Percentiles rank a stretch among this genome's conserved stretches.
phyloP scores from a whole-genome alignment of 768 basidiomycete species.

The Zangia roseola region DNA sequence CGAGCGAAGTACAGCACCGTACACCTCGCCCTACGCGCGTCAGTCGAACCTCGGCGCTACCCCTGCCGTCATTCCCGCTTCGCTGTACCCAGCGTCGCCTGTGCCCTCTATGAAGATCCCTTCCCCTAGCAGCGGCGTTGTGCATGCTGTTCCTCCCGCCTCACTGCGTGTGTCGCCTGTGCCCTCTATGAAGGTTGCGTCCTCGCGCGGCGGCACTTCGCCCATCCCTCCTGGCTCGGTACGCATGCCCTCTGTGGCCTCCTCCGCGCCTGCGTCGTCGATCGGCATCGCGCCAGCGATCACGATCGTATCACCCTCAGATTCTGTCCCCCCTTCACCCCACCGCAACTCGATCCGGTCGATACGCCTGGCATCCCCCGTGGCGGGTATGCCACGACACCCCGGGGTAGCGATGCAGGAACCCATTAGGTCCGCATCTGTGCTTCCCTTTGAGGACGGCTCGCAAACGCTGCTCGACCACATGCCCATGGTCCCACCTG shows the following conservation, averaged over 20 bases:
- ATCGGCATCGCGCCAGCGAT: constrained; percentile 2
- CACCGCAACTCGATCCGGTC: constrained; percentile 8
- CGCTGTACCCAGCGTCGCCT: constrained; percentile 1
- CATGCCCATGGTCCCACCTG: background rate
- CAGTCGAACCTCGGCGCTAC: background rate
- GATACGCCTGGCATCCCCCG: background rate
- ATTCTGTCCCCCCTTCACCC: constrained; percentile 8
- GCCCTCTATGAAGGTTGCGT: background rate
- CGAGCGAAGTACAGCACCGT: constrained; percentile 15
- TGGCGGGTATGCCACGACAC: background rate
- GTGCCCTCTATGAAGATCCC: background rate
- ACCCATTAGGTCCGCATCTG: background rate
- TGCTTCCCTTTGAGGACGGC: constrained; percentile 4
- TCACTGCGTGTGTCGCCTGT: constrained; percentile 5
- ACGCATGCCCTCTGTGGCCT: constrained; percentile 1
- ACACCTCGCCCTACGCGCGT: constrained; percentile 16
- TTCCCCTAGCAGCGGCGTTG: background rate
- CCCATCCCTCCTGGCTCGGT: background rate
- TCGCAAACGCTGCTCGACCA: constrained; percentile 21
- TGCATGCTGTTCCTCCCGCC: too few species aligned
- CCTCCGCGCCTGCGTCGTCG: background rate
- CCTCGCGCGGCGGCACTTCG: background rate
- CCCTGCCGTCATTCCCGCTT: background rate
- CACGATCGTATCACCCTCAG: constrained; percentile 15
- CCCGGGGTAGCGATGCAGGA: background rate